A percentile compares a stretch with the other conserved stretches of the same genome.
Evolutionary conservation across 176 grass and related monocot genomes (phyloP).

Genomic region (Hsuehochloa calcarea): DNA sequence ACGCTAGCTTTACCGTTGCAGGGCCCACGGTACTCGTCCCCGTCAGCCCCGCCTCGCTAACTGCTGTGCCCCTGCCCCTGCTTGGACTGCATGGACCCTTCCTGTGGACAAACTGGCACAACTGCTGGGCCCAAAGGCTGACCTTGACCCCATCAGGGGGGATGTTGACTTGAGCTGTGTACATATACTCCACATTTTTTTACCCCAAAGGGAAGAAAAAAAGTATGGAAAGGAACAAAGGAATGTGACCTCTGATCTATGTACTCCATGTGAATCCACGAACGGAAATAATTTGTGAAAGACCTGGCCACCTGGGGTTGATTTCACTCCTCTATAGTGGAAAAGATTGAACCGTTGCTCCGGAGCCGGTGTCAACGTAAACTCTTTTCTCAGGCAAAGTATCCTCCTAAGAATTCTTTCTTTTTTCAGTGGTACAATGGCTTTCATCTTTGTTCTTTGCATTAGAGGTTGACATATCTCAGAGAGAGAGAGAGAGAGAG

Average conservation of each 20-base stretch:
- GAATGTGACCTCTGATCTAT: too few species aligned
- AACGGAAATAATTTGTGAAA: too few species aligned
- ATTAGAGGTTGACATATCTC: background rate
- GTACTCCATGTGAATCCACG: too few species aligned
- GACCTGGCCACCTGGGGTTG: too few species aligned
- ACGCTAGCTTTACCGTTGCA: background rate
- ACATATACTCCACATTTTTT: too few species aligned
- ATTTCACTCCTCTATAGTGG: too few species aligned
- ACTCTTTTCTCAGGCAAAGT: conserved; percentile 9
- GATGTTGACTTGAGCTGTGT: too few species aligned
- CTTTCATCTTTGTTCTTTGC: background rate
- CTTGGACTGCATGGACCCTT: background rate
- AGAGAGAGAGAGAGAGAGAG: background rate
- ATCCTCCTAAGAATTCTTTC: background rate
- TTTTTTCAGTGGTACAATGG: background rate
- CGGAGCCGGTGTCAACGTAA: background rate
- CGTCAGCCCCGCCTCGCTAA: background rate
- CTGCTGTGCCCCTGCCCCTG: background rate
- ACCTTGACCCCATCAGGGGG: too few species aligned
- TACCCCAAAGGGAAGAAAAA: too few species aligned
- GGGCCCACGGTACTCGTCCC: background rate
- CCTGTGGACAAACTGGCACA: background rate
- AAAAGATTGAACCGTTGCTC: too few species aligned
- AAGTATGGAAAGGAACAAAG: too few species aligned
- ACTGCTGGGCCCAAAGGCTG: too few species aligned